Evolutionary conservation across 202 grass and related monocot species (phyloP), one percentile per base, ranked within the genome.

Genomic region (Setaria italica): DNA sequence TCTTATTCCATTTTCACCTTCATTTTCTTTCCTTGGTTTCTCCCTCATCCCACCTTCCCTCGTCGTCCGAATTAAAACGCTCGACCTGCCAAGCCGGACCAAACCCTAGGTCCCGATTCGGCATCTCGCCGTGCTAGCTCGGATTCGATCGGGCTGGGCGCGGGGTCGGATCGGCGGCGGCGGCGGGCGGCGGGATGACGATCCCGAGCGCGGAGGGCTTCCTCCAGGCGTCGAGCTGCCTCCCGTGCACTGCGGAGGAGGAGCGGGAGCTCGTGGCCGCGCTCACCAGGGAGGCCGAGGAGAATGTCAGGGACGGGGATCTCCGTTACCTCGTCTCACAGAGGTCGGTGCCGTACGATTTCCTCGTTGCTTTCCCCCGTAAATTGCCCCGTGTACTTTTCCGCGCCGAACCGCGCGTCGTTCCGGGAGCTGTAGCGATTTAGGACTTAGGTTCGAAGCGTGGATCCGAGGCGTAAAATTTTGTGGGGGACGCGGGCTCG

Each of bases 261-360:
- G 97, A 99, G 88, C 88, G 87, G 78, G 82, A 86, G 29, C 68
- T 74, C 81, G 72, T 99, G 4, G 39, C 32, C 37, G 34, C 73
- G 30, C 81, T 97, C 43, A 94, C 78, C 49, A 80, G 70, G 87
- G 77, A 88, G 43, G 90, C 90, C 41, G 92, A 94, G 47, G 72
- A 53, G 66, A 92, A 91, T 86, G 88, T 92, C 48, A 99, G 86
- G 88, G 89, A 94, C n/a, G 97, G 93, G 59, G 97, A 99, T 93
- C 90, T 97, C 68, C 91, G 90, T 62, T 99, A 87, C 83, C 94
- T 99, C 19, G 72, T 99, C 34, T 88, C 92, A 0, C 55, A 90
- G 13, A 97, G 88, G 97, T 97, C 9, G 16, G 75, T 82, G 17
- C 13, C 20, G 17, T 21, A 15, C 5, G 77, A 35, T 84, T 78